Conservation (phyloP, 495 filamentous ascomycete species). For the Chaetomidium leptoderma region DNA sequence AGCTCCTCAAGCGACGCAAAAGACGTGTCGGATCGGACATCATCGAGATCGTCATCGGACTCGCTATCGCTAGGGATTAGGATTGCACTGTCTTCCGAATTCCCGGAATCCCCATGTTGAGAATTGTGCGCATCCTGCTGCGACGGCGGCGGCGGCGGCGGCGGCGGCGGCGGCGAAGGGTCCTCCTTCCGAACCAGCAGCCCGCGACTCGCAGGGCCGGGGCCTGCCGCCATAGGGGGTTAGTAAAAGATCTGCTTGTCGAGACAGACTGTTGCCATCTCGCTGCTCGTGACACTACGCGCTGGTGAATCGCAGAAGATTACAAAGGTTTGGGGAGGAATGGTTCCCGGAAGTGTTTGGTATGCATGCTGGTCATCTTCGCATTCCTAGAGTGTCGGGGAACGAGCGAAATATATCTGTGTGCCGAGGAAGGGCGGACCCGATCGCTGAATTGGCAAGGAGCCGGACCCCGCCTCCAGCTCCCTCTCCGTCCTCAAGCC, state of each 20-base stretch:
- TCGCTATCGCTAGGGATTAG: conserved; percentile 18
- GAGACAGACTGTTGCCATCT: not conserved
- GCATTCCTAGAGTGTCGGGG: not conserved
- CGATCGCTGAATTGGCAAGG: conserved; percentile 3
- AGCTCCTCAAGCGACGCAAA: not conserved
- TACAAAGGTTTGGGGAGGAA: conserved; percentile 3
- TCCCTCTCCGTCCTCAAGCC: conserved; percentile 4
- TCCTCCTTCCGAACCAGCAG: conserved; percentile 7
- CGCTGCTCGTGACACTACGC: not conserved
- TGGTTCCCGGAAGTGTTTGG: conserved; percentile 10
- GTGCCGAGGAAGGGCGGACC: not conserved
- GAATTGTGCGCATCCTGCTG: not conserved
- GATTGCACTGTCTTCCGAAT: conserved; percentile 11
- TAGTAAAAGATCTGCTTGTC: not conserved
- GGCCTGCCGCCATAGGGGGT: not conserved
- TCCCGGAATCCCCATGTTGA: not conserved
- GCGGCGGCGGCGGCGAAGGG: conserved; percentile 15
- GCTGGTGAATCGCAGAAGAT: conserved; percentile 15
- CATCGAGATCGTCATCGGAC: conserved; percentile 18
- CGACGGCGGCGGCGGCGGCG: conserved; percentile 16
- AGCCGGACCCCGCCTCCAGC: conserved; percentile 11
- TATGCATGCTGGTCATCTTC: not conserved
- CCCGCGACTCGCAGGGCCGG: conserved; percentile 13
- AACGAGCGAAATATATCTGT: not conserved
- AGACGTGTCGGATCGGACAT: conserved; percentile 9